Conservation (phyloP, 2,329 filamentous ascomycete genomes). For the Pestalotiopsis sp. region DNA sequence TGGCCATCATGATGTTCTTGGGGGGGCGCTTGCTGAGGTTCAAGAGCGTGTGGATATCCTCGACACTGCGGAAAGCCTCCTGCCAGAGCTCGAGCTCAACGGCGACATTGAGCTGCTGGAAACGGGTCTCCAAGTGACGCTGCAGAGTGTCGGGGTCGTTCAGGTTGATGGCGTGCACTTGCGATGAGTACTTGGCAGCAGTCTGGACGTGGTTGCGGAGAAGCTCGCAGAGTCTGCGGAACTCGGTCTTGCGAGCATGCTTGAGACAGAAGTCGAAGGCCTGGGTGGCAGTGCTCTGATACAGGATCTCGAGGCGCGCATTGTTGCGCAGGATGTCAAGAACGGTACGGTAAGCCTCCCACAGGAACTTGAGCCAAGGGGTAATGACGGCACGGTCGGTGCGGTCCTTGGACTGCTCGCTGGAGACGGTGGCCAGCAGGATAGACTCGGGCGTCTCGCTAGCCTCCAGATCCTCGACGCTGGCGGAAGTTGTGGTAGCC, state of each 20-base stretch:
- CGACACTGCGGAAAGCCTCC: constrained; percentile 98
- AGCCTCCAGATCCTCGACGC: constrained; percentile 93
- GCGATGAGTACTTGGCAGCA: constrained; percentile 96
- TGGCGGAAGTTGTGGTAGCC: constrained; percentile 69
- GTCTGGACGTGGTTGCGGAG: constrained; percentile 98
- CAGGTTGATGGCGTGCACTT: constrained; percentile 99
- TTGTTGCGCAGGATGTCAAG: constrained; percentile 99
- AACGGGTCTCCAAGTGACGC: constrained; percentile 95
- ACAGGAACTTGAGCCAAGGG: constrained; percentile 98
- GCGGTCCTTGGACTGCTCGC: constrained; percentile 94
- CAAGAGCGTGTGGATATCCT: constrained; percentile 97
- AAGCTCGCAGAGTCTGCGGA: constrained; percentile 96
- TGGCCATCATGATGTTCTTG: constrained; percentile 99
- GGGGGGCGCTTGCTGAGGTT: constrained; percentile 97
- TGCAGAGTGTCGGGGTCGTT: constrained; percentile 97
- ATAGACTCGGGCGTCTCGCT: constrained; percentile 98
- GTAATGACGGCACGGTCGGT: constrained; percentile 98
- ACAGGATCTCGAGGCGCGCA: constrained; percentile 94
- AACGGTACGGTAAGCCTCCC: constrained; percentile 98
- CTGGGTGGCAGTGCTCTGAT: constrained; percentile 96
- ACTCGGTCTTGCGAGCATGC: constrained; percentile 98
- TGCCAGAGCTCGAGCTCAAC: constrained; percentile 99
- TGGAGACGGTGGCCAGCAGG: constrained; percentile 94
- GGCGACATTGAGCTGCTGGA: constrained; percentile 97
- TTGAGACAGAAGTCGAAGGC: constrained; percentile 99